These are phyloP conservation scores for Candida lessepsii DNA, from an alignment of 805 yeast genomes.

Conservation along the genomic window DNA sequence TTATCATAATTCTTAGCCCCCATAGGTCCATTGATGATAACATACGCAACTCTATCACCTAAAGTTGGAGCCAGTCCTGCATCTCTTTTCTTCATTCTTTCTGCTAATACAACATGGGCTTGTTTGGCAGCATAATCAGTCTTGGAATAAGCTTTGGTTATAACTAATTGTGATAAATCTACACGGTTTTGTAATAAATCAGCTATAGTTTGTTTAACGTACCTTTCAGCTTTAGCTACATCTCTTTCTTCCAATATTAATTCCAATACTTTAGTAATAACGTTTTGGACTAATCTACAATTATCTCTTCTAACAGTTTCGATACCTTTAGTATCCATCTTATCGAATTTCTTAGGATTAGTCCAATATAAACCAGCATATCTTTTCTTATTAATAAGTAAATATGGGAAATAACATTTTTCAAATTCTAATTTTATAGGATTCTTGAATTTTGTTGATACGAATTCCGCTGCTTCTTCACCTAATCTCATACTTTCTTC, in stretches of 20 bases:
- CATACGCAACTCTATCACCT: conserved; percentile 98
- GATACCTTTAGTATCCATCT: conserved; percentile 97
- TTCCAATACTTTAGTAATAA: conserved; percentile 86
- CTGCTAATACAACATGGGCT: conserved; percentile 96
- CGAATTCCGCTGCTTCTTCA: conserved; percentile 88
- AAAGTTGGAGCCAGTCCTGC: conserved; percentile 95
- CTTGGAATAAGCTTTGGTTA: conserved; percentile 85
- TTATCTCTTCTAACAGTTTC: conserved; percentile 98
- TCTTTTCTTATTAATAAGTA: conserved; percentile 91
- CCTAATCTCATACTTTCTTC: conserved; percentile 88
- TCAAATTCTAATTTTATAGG: conserved; percentile 97
- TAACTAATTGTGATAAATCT: conserved; percentile 90
- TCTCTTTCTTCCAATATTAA: conserved; percentile 83
- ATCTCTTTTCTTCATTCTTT: conserved; percentile 93
- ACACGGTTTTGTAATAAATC: conserved; percentile 87
- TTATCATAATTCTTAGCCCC: conserved; percentile 89
- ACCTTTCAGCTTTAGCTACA: conserved; percentile 78
- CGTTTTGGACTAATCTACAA: conserved; percentile 91
- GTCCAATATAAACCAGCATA: conserved; percentile 99
- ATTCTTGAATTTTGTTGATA: conserved; percentile 70
- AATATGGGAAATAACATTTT: conserved; percentile 92
- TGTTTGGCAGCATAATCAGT: conserved; percentile 94
- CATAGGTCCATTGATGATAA: conserved; percentile 67
- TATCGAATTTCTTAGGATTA: conserved; percentile 83
- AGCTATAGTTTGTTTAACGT: conserved; percentile 83